phyloP scores from a whole-genome alignment of 352 stramenopile genomes.

The Saprolegnia parasitica region DNA sequence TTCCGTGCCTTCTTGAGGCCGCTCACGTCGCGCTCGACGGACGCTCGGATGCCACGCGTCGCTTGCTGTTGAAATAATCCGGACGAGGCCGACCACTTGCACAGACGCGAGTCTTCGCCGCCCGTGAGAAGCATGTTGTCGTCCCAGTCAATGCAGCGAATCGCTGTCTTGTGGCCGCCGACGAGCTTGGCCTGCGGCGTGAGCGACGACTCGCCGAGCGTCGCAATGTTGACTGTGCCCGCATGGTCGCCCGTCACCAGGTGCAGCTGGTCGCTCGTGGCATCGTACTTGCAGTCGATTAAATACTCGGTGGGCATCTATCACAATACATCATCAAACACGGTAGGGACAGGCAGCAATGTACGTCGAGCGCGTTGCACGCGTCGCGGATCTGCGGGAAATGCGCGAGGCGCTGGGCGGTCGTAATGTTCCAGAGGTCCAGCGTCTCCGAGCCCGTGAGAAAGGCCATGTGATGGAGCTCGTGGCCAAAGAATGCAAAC shows the following conservation, averaged over 20 bases:
- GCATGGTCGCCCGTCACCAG: slow-evolving; percentile 72
- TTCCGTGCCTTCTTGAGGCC: slow-evolving; percentile 23
- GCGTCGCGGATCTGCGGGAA: slow-evolving; percentile 69
- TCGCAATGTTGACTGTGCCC: slow-evolving; percentile 67
- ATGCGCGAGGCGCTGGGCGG: slow-evolving; percentile 73
- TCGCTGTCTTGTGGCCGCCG: slow-evolving; percentile 78
- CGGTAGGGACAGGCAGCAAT: background rate
- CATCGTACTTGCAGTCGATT: slow-evolving; percentile 84
- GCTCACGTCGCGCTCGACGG: slow-evolving; percentile 23
- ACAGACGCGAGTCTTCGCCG: slow-evolving; percentile 82
- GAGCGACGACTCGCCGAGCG: slow-evolving; percentile 50
- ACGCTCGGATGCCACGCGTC: slow-evolving; percentile 14
- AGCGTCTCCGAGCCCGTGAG: slow-evolving; percentile 86
- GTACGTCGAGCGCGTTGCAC: slow-evolving; percentile 50
- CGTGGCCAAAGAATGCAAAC: slow-evolving; percentile 82
- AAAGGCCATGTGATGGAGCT: slow-evolving; percentile 78
- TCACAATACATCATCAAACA: slow-evolving; percentile 6
- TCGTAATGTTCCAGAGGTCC: slow-evolving; percentile 86
- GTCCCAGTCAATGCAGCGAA: slow-evolving; percentile 78
- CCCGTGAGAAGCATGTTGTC: slow-evolving; percentile 62
- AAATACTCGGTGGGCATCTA: slow-evolving; percentile 72
- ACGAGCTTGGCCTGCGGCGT: slow-evolving; percentile 34
- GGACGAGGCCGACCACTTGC: slow-evolving; percentile 48
- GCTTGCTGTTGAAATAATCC: background rate
- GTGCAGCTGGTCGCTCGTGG: slow-evolving; percentile 60